Evolutionary conservation across 1,284 basidiomycete species (phyloP).

Genomic region (Mycena sp.): DNA sequence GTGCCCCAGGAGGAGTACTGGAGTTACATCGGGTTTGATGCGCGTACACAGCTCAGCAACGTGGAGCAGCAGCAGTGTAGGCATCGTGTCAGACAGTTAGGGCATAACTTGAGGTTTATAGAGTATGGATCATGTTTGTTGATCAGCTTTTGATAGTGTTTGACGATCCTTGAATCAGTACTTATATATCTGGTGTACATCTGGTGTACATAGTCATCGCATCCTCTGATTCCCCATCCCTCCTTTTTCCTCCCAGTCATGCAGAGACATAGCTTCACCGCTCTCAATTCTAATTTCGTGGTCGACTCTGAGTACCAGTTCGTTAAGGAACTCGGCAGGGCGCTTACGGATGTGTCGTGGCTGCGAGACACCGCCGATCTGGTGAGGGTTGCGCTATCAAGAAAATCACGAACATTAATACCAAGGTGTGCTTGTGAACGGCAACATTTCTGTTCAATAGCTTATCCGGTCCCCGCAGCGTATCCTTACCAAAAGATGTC

Average conservation of each 20-base stretch:
- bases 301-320: slow-evolving; percentile 94
- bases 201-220: not conserved
- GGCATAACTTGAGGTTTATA: too few species aligned
- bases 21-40: too few species aligned
- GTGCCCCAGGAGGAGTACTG: too few species aligned
- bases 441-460: not conserved
- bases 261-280: slow-evolving; percentile 80
- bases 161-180: too few species aligned
- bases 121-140: too few species aligned
- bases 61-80: too few species aligned
- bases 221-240: too few species aligned
- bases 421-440: slow-evolving; percentile 69
- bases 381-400: slow-evolving; percentile 95
- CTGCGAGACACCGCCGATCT: slow-evolving; percentile 84
- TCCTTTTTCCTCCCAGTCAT: slow-evolving; percentile 34
- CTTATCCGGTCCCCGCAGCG: slow-evolving; percentile 56
- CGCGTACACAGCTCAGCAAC: too few species aligned
- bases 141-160: too few species aligned
- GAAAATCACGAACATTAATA: slow-evolving; percentile 98
- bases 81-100: too few species aligned
- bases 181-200: too few species aligned
- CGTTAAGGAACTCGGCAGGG: slow-evolving; percentile 97
- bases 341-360: slow-evolving; percentile 92
- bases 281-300: slow-evolving; percentile 84
- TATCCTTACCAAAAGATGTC: slow-evolving; percentile 94